Conservation (phyloP, 306 rosid genomes). For the Quercus parvula region DNA sequence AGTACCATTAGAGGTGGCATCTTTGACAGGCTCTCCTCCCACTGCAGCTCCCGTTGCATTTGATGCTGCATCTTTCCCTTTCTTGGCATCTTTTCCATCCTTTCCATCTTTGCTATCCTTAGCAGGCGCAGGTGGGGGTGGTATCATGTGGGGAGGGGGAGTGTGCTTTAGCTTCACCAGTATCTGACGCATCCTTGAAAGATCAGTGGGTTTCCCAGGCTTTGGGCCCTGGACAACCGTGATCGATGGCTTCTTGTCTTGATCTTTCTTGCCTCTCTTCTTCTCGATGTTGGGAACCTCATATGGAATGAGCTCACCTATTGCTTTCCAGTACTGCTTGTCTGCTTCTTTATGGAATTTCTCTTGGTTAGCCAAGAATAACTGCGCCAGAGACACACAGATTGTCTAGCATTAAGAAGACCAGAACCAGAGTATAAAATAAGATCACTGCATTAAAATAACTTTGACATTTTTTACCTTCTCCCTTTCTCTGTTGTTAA, state of each 20-base stretch:
- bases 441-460: not conserved
- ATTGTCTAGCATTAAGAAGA: constrained; percentile 5
- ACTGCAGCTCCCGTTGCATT: constrained; percentile 50
- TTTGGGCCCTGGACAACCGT: constrained; percentile 91
- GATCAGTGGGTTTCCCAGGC: constrained; percentile 98
- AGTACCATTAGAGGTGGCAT: constrained; percentile 51
- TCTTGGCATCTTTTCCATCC: constrained; percentile 63
- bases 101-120: constrained; percentile 37
- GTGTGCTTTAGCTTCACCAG: constrained; percentile 92
- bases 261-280: constrained; percentile 93
- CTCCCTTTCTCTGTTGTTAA: constrained; percentile 89
- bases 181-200: constrained; percentile 83
- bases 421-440: not conserved
- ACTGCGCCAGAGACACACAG: constrained; percentile 41
- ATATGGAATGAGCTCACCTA: constrained; percentile 89
- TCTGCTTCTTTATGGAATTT: constrained; percentile 96
- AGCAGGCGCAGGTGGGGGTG: constrained; percentile 77
- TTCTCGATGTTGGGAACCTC: constrained; percentile 96
- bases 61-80: constrained; percentile 52
- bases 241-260: constrained; percentile 89
- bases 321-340: constrained; percentile 94
- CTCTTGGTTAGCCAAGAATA: constrained; percentile 76
- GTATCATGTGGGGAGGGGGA: constrained; percentile 97
- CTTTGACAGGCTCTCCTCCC: constrained; percentile 54
- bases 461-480: constrained; percentile 50